Conservation (phyloP, 108 stramenopile species). For the Cyclotella sp. region DNA sequence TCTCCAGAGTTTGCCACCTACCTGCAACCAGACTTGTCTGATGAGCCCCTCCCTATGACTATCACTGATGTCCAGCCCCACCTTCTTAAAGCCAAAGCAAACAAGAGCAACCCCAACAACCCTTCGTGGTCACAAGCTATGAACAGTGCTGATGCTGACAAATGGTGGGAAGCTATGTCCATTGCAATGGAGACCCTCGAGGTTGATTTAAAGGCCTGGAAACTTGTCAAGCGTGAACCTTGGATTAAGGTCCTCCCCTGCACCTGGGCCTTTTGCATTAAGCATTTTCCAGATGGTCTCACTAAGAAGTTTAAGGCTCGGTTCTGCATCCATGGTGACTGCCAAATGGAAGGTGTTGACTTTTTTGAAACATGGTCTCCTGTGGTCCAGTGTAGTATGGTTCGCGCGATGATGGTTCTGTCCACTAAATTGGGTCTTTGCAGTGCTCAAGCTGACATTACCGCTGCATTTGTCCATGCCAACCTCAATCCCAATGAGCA, state of each 20-base stretch:
- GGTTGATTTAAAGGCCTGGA: not conserved
- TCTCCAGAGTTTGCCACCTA: not conserved
- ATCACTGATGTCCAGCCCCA: not conserved
- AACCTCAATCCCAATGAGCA: not conserved
- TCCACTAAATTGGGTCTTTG: not conserved
- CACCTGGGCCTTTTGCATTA: not conserved
- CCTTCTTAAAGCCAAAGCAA: not conserved
- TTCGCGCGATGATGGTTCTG: too few relatives aligned
- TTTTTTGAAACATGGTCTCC: not conserved
- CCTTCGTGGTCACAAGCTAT: not conserved
- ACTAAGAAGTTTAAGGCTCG: constrained; percentile 57
- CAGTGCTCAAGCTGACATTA: constrained; percentile 32
- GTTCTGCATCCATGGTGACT: constrained; percentile 30
- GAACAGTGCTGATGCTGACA: not conserved
- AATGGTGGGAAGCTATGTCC: not conserved
- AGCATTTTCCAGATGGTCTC: constrained; percentile 28
- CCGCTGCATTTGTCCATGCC: constrained; percentile 59
- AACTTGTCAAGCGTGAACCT: not conserved
- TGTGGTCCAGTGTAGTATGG: not conserved
- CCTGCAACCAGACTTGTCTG: not conserved
- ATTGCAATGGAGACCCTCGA: not conserved
- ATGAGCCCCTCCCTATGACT: not conserved
- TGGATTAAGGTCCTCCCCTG: not conserved
- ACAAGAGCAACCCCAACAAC: not conserved
- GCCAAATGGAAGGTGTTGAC: not conserved